Evolutionary conservation across 352 stramenopile genomes (phyloP).

Genomic region (Globisporangium orthogonon): DNA sequence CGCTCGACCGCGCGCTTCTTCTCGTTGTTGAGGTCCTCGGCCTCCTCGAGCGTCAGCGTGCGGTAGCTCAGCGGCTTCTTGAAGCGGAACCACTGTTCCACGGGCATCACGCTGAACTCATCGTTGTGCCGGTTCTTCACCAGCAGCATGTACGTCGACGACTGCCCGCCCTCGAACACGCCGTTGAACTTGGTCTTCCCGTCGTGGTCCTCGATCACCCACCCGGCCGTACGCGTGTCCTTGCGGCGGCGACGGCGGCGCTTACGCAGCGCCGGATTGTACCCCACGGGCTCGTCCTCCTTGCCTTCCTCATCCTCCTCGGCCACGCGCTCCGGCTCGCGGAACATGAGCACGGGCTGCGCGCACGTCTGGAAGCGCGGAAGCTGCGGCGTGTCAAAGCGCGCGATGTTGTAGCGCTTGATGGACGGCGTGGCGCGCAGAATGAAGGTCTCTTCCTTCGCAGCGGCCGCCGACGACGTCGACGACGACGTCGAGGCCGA

Average conservation of each 20-base stretch:
- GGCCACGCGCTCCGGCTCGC: constrained; percentile 63
- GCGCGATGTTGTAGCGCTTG: constrained; percentile 85
- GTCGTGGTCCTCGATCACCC: constrained; percentile 83
- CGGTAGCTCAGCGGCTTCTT: constrained; percentile 85
- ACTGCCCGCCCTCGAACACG: constrained; percentile 75
- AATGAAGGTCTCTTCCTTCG: constrained; percentile 60
- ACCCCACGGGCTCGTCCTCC: constrained; percentile 62
- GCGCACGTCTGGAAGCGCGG: constrained; percentile 50
- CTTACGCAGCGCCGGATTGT: constrained; percentile 71
- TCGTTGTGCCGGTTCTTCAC: constrained; percentile 85
- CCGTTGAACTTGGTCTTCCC: constrained; percentile 80
- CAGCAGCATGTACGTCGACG: constrained; percentile 83
- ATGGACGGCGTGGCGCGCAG: constrained; percentile 80
- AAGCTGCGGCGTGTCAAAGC: constrained; percentile 66
- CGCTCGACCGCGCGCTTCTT: constrained; percentile 85
- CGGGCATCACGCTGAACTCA: constrained; percentile 82
- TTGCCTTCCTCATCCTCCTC: constrained; percentile 81
- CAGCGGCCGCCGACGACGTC: neutral
- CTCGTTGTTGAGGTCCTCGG: constrained; percentile 84
- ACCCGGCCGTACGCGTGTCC: constrained; percentile 67
- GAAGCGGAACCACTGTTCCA: constrained; percentile 88
- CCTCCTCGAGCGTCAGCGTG: constrained; percentile 80
- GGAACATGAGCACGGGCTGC: constrained; percentile 86
- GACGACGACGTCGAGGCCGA: neutral
- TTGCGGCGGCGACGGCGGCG: constrained; percentile 68